These are phyloP conservation scores for Globisporangium carolinianum DNA, from an alignment of 352 stramenopile species.

Conservation along the genomic window DNA sequence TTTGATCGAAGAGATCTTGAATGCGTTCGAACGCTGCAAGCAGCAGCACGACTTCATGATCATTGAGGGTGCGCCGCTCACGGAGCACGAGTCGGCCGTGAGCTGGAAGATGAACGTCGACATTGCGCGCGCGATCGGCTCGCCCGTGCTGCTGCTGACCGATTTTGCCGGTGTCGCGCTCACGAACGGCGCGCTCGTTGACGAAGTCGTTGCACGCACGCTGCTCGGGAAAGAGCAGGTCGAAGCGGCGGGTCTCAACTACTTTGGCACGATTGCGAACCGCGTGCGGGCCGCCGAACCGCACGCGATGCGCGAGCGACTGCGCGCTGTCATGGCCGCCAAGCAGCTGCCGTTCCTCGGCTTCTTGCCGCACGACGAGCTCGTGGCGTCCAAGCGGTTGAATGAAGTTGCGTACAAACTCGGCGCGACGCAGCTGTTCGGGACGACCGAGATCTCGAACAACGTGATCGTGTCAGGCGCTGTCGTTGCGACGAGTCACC, in stretches of 20 bases:
- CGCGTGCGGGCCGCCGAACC: slow-evolving; percentile 38
- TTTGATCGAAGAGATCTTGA: slow-evolving; percentile 61
- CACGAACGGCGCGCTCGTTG: slow-evolving; percentile 24
- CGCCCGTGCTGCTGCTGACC: slow-evolving; percentile 54
- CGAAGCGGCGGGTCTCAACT: slow-evolving; percentile 45
- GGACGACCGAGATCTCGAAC: slow-evolving; percentile 51
- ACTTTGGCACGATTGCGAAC: slow-evolving; percentile 73
- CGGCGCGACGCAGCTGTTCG: slow-evolving; percentile 58
- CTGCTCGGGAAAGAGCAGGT: slow-evolving; percentile 54
- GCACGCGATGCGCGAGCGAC: slow-evolving; percentile 21
- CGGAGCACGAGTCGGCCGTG: slow-evolving; percentile 58
- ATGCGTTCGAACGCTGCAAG: slow-evolving; percentile 44
- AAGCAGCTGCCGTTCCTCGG: slow-evolving; percentile 52
- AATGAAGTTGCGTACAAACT: slow-evolving; percentile 71
- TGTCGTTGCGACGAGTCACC: slow-evolving; percentile 55
- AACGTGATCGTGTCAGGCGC: slow-evolving; percentile 60
- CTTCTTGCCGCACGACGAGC: slow-evolving; percentile 55
- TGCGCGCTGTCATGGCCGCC: slow-evolving; percentile 28
- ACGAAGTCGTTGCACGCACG: slow-evolving; percentile 55
- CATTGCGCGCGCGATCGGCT: slow-evolving; percentile 62
- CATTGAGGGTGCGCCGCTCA: slow-evolving; percentile 67
- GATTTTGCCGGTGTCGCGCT: slow-evolving; percentile 30
- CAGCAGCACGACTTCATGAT: slow-evolving; percentile 78
- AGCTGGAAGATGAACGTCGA: slow-evolving; percentile 80
- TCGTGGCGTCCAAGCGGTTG: slow-evolving; percentile 69